Base-by-base conservation (phyloP, 768 basidiomycete species). In the Tulasnella sp. region DNA sequence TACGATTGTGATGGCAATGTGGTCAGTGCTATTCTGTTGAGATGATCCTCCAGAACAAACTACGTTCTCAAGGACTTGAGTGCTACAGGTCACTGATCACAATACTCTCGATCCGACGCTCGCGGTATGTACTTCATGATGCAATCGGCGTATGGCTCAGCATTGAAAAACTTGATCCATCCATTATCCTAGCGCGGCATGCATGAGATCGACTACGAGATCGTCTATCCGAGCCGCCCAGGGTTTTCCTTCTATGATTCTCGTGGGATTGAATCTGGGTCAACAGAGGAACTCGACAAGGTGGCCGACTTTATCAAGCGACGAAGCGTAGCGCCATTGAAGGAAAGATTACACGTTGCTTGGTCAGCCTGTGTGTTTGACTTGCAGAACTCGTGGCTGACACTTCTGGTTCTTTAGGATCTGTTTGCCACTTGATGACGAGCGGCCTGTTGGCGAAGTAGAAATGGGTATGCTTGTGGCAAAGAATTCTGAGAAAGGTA, bases 191-290 rank as follows among this genome's bases (percentile, higher is more conserved):
- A 71, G 73, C 70, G 73, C 41, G 75, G 73, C 30, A 34, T 58
- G 4, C 74, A 74, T 63, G 62, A 76, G 53, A 70, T 75, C 26
- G 56, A 69, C 44, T 56, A 65, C 32, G 63, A 67, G 56, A 67
- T 72, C 38, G 61, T 67, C 5, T 75, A 72, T 62, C 49, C 43
- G 24, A 72, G 66, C 64, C 72, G 71, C 32, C 64, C 61, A 3
- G 52, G 63, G 1, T 76, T 74, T 62, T 67, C 75, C 21, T 75
- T 76, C 58, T 75, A 76, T 41, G 75, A 76, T 58, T 76, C 75
- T 19, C 59, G 67, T 47, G 75, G 74, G 4, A 74, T 76, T 51
- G 73, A 76, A 64, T 60, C 72, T 19, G 75, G 75, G 2, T 64
- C 62, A 2, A 64, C 27, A 0, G 60, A 64, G 2, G 70, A 76